These are phyloP conservation scores for Petunia axillaris DNA, from an alignment of 257 asterid genomes.

Conservation along the genomic window DNA sequence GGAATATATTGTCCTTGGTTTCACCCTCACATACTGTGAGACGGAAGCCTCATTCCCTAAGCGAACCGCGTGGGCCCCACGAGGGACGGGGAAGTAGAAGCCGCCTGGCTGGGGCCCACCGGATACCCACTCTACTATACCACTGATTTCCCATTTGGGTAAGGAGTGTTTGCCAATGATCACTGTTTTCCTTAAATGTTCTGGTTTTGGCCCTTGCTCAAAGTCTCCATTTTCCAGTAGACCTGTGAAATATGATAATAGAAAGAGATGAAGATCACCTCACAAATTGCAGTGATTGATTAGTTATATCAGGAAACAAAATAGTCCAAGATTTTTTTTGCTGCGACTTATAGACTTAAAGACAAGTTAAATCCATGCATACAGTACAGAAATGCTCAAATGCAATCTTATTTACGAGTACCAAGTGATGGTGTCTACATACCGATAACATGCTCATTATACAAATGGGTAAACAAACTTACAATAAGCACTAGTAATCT, in stretches of 20 bases:
- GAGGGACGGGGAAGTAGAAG: constrained; percentile 63
- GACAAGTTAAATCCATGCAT: neutral
- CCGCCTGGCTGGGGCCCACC: constrained; percentile 85
- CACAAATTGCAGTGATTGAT: neutral
- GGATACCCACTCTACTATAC: constrained; percentile 66
- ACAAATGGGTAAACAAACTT: neutral
- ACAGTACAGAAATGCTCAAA: constrained; percentile 7
- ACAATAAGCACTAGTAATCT: neutral
- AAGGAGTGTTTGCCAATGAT: constrained; percentile 67
- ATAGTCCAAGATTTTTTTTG: neutral
- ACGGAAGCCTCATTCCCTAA: constrained; percentile 77
- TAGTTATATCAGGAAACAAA: neutral
- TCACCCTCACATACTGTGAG: constrained; percentile 55
- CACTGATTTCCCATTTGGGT: constrained; percentile 74
- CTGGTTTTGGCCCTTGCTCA: constrained; percentile 60
- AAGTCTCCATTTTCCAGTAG: constrained; percentile 70
- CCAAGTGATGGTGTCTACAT: neutral
- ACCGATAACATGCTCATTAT: neutral
- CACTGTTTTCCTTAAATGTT: constrained; percentile 56
- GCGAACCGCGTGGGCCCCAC: constrained; percentile 71
- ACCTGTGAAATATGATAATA: constrained; percentile 35
- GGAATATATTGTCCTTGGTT: constrained; percentile 40
- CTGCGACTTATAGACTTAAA: neutral
- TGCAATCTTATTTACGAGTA: neutral
- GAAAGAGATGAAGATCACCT: neutral